Evolutionary conservation across 192 early-diverging fungal genomes (phyloP).

Genomic region (Coemansia sp.): DNA sequence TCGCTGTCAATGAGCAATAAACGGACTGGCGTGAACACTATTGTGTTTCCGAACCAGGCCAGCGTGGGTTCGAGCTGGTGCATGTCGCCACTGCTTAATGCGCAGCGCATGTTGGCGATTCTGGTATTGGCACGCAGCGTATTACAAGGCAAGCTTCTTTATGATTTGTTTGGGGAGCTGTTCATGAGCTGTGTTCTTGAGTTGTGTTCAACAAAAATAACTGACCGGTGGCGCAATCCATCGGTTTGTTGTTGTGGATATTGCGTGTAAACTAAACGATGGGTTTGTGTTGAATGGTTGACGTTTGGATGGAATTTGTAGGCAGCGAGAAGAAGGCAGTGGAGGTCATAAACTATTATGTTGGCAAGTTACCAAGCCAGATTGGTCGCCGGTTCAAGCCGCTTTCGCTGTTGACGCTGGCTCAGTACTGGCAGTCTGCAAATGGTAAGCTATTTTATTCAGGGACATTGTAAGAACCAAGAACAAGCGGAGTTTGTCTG

Average conservation of each 20-base stretch:
- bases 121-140: slow-evolving; percentile 36
- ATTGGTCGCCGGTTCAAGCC: slow-evolving; percentile 41
- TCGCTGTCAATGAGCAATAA: slow-evolving; percentile 31
- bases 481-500: too few species aligned
- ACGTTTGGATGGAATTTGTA: slow-evolving; percentile 11
- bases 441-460: slow-evolving; percentile 23
- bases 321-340: slow-evolving; percentile 46
- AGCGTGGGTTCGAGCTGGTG: slow-evolving; percentile 39
- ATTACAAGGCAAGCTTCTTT: slow-evolving; percentile 32
- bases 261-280: too few species aligned
- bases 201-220: too few species aligned
- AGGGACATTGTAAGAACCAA: too few species aligned
- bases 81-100: slow-evolving; percentile 49
- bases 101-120: slow-evolving; percentile 52
- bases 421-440: slow-evolving; percentile 45
- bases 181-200: background rate
- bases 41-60: slow-evolving; percentile 26
- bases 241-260: background rate
- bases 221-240: too few species aligned
- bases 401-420: slow-evolving; percentile 37
- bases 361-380: slow-evolving; percentile 35
- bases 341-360: slow-evolving; percentile 54
- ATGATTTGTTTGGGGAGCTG: slow-evolving; percentile 8
- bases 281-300: too few species aligned
- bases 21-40: slow-evolving; percentile 15